Base-by-base conservation (phyloP, 371 early-diverging fungal species). In the Lichtheimia corymbifera region DNA sequence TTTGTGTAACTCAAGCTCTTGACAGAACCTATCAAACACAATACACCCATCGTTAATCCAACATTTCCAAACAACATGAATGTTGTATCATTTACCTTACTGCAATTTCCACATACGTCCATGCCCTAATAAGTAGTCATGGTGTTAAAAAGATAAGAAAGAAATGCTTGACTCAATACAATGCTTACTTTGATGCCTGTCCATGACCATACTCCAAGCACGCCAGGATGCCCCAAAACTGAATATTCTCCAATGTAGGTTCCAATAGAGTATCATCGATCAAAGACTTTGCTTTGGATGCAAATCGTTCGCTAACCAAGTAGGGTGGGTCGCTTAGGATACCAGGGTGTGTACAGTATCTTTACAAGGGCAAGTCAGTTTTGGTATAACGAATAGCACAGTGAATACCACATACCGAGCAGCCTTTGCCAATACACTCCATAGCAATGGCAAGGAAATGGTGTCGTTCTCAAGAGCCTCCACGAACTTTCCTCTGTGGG, bases 81-180 rank as follows among this genome's bases (percentile, higher is more conserved):
- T 0, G 9, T 22, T 22, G 22, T 14, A 9, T 35, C 41, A 4
- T 24, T 62, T 68, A 65, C 72, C 72, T 55, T 12, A 86, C 77
- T 6, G 89, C 86, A 66, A 87, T 76, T 17, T 85, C 84, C 4
- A 77, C 81, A 70, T 83, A 89, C 64, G 83, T 81, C 86, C 86
- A 89, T 5, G 87, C 77, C 40, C 83, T 73, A 62, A 27, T 2
- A 1, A 43, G 15, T 15, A 43, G 15, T 15, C 18, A n/a, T 11
- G 22, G 22, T 22, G 22, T 17, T 47, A 12, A 6, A 43, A 18
- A 7, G 44, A 12, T 13, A 15, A 41, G 13, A 45, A 15, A 41
- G 13, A 45, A 12, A 5, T 12, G 42, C 4, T 24, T 25, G 5
- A 25, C 13, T 53, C 58, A 35, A 11, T 11, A 35, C 1, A 35